Evolutionary conservation across 345 rosid species (phyloP).

Genomic region (Rhodomyrtus tomentosa): DNA sequence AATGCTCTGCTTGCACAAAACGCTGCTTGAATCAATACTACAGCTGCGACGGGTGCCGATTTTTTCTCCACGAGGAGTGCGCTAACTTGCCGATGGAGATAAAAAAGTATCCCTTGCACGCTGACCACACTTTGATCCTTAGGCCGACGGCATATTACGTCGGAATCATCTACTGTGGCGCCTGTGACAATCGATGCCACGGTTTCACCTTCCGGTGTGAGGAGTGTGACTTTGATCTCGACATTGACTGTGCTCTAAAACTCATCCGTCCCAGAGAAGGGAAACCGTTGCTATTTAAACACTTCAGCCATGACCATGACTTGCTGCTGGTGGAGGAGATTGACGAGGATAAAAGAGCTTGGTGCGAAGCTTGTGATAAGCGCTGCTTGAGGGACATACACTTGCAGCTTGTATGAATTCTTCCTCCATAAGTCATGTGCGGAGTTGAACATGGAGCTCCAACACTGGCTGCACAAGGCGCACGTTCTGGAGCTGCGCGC

Average conservation of each 20-base stretch:
- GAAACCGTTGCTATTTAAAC: too few species aligned
- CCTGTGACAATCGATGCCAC: neutral
- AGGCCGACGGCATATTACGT: neutral
- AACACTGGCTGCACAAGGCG: neutral
- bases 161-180: neutral
- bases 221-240: neutral
- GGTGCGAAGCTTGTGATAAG: neutral
- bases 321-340: neutral
- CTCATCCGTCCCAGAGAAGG: rapidly evolving
- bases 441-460: neutral
- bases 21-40: neutral
- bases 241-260: neutral
- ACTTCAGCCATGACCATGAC: neutral
- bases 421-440: neutral
- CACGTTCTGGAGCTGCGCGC: neutral
- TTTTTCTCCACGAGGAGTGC: neutral
- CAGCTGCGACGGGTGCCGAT: rapidly evolving
- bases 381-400: neutral
- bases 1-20: neutral
- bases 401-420: neutral
- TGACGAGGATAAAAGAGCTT: rapidly evolving
- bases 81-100: neutral
- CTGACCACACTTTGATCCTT: neutral
- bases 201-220: neutral
- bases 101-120: neutral